A percentile compares a stretch with the other conserved stretches of the same genome.
These are phyloP conservation scores for Pseudonitzschia pungens DNA, from an alignment of 108 stramenopile genomes.

Conservation along the genomic window DNA sequence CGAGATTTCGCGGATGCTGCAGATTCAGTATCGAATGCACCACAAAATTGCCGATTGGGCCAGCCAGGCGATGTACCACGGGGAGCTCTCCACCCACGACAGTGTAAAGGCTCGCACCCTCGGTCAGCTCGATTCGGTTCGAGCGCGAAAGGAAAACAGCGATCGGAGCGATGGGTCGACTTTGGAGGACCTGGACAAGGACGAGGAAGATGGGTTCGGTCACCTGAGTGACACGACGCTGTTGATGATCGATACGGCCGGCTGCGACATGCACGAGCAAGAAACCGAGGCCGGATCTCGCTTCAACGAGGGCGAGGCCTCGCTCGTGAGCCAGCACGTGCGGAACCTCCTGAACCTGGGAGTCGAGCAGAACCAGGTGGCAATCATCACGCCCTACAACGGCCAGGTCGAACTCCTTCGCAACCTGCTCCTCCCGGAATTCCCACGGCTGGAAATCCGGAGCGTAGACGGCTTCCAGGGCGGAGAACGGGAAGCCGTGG, in stretches of 20 bases:
- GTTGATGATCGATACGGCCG: slow-evolving; percentile 92
- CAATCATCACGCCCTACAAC: slow-evolving; percentile 98
- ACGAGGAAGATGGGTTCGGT: slow-evolving; percentile 6
- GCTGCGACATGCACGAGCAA: slow-evolving; percentile 87
- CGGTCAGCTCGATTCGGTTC: slow-evolving; percentile 39
- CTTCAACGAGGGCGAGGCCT: slow-evolving; percentile 83
- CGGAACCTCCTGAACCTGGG: slow-evolving; percentile 65
- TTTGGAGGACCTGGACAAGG: no score
- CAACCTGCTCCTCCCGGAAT: slow-evolving; percentile 53
- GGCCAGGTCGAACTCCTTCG: slow-evolving; percentile 92
- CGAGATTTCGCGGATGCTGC: slow-evolving; percentile 76
- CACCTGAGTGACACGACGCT: slow-evolving; percentile 48
- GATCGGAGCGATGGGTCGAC: background rate
- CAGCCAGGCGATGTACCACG: slow-evolving; percentile 85
- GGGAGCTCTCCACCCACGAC: slow-evolving; percentile 62
- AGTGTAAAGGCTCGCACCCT: slow-evolving; percentile 55
- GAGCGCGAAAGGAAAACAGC: background rate
- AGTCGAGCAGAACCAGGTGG: slow-evolving; percentile 77
- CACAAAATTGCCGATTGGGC: slow-evolving; percentile 91
- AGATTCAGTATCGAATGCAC: slow-evolving; percentile 98
- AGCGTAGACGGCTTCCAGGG: slow-evolving; percentile 99
- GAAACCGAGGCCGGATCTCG: slow-evolving; percentile 72
- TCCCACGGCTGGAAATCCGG: slow-evolving; percentile 82
- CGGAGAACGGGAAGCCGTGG: slow-evolving; percentile 96
- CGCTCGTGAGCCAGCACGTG: slow-evolving; percentile 75